These are phyloP conservation scores for Cetraspora pellucida DNA, from an alignment of 192 early-diverging fungal genomes.

Conservation along the genomic window DNA sequence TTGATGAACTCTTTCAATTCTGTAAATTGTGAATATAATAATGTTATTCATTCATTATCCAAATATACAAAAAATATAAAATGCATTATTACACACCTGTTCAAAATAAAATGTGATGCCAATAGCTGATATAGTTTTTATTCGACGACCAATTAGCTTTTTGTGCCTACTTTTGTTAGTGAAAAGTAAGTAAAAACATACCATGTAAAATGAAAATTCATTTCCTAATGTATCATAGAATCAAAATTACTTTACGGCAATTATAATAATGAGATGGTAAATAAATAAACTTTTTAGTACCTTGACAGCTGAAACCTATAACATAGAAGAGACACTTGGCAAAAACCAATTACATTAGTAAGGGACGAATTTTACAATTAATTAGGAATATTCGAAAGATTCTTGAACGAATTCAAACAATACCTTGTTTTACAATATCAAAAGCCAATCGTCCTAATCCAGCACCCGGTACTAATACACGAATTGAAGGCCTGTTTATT, in stretches of 20 bases:
- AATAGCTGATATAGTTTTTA: constrained; percentile 58
- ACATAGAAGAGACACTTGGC: not conserved
- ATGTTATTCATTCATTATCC: not conserved
- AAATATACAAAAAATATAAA: not conserved
- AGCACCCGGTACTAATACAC: constrained; percentile 91
- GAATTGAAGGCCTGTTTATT: constrained; percentile 55
- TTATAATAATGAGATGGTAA: too few relatives aligned
- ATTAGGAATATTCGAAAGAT: too few relatives aligned
- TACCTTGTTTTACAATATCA: constrained; percentile 79
- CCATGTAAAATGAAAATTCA: constrained; percentile 98
- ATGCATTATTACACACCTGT: constrained; percentile 50
- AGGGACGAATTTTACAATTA: too few relatives aligned
- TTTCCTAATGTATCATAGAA: constrained; percentile 60
- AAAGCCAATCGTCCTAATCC: constrained; percentile 92
- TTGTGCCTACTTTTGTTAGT: not conserved
- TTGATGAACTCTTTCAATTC: constrained; percentile 55
- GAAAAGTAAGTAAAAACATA: constrained; percentile 34
- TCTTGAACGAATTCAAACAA: not conserved
- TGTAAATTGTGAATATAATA: constrained; percentile 26
- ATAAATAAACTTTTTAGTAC: constrained; percentile 37
- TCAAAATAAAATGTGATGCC: constrained; percentile 93
- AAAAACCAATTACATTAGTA: too few relatives aligned
- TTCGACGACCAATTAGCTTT: constrained; percentile 5
- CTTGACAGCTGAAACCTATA: constrained; percentile 73
- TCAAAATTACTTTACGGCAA: too few relatives aligned